phyloP scores from a whole-genome alignment of 257 asterid species.

The Paraleonurus japonicus region DNA sequence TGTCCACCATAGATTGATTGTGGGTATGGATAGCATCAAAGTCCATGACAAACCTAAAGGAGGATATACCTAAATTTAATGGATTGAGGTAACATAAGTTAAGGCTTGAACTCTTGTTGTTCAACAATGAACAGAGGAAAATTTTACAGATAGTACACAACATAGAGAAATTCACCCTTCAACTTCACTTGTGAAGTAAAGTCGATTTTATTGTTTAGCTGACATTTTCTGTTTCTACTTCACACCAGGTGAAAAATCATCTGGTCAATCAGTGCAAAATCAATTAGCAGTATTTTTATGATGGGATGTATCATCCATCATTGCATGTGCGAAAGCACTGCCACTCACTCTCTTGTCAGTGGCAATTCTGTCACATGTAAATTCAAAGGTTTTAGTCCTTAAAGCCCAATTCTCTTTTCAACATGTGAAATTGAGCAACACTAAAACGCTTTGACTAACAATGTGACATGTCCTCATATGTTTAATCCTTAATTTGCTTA shows the following conservation, averaged over 20 bases:
- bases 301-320: neutral
- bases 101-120: neutral
- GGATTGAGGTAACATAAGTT: neutral
- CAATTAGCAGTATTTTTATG: neutral
- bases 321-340: neutral
- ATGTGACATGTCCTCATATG: neutral
- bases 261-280: neutral
- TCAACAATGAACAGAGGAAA: neutral
- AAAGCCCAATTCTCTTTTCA: too few relatives aligned
- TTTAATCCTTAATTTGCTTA: neutral
- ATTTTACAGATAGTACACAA: neutral
- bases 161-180: neutral
- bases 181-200: neutral
- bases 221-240: neutral
- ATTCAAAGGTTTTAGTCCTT: neutral
- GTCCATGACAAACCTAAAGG: neutral
- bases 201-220: neutral
- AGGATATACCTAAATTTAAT: neutral
- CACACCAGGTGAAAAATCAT: neutral
- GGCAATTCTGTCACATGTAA: neutral
- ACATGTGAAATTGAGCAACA: too few relatives aligned
- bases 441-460: neutral
- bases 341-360: neutral
- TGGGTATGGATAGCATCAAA: neutral
- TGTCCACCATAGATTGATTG: neutral